Conservation (phyloP, 2,329 filamentous ascomycete species). For the Exserohilum turcica region DNA sequence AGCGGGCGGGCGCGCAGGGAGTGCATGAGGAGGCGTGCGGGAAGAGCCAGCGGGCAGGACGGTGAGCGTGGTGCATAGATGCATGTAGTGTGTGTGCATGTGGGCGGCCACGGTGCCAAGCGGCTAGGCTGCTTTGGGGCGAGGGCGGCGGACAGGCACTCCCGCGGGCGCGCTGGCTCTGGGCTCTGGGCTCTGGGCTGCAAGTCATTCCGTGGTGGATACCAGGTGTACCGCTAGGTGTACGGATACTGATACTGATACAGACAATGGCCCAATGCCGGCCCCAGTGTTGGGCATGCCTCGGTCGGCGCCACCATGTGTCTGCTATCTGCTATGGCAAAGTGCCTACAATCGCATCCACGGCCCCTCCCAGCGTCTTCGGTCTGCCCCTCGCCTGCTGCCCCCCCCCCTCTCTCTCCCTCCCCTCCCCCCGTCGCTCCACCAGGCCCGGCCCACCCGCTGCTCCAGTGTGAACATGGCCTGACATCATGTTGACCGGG, state of each 20-base stretch:
- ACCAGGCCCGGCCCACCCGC: constrained; percentile 12
- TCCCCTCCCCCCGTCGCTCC: constrained; percentile 3
- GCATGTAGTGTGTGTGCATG: background rate
- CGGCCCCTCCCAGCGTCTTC: background rate
- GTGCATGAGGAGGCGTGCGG: constrained; percentile 33
- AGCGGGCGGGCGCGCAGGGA: constrained; percentile 26
- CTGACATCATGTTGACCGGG: constrained; percentile 29
- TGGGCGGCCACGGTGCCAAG: constrained; percentile 20
- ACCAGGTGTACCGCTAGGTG: too few species aligned
- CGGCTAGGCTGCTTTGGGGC: constrained; percentile 18
- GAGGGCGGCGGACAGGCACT: constrained; percentile 15
- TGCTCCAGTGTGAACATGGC: constrained; percentile 12
- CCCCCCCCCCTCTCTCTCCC: background rate
- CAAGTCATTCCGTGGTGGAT: constrained; percentile 6
- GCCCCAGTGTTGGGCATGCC: constrained; percentile 6
- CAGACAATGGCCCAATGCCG: background rate
- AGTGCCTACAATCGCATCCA: constrained; percentile 2
- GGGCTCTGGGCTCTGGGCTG: background rate
- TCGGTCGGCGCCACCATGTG: background rate
- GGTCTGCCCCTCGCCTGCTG: too few species aligned
- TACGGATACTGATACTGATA: too few species aligned
- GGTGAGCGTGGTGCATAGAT: constrained; percentile 4
- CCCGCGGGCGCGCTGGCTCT: constrained; percentile 19
- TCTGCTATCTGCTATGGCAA: background rate
- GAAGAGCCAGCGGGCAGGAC: constrained; percentile 7